A percentile compares a stretch with the other conserved stretches of the same genome.
phyloP scores from a whole-genome alignment of 202 grass and related monocot species.

The Panicum virgatum region DNA sequence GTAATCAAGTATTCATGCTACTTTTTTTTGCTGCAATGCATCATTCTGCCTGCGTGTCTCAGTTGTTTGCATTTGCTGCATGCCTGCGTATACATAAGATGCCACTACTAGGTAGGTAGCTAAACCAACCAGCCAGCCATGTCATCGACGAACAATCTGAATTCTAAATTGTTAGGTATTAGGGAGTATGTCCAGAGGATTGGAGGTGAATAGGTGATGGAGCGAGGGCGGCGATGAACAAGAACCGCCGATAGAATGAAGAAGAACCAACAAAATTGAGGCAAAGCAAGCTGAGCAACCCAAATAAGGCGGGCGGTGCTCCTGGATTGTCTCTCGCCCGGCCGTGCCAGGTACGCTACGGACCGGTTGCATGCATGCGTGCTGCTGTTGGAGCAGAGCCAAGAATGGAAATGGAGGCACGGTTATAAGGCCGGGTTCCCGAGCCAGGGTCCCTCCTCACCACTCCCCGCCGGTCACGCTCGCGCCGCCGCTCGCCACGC shows the following conservation, averaged over 20 bases:
- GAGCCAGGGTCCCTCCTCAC: background rate
- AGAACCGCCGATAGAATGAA: background rate
- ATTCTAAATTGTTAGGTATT: background rate
- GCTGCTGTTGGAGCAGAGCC: background rate
- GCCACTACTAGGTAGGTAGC: too few relatives aligned
- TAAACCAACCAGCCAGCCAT: too few relatives aligned
- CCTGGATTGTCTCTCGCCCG: slow-evolving; percentile 27
- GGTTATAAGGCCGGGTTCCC: background rate
- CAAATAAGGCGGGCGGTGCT: background rate
- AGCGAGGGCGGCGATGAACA: background rate
- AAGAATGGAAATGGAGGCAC: background rate
- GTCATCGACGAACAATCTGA: background rate
- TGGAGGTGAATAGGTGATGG: too few relatives aligned
- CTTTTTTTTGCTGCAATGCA: background rate
- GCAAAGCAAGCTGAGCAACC: background rate
- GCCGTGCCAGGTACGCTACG: too few relatives aligned
- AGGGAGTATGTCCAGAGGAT: too few relatives aligned
- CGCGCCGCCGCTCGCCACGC: background rate
- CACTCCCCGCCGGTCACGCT: background rate
- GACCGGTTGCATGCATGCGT: background rate
- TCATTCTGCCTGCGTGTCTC: background rate
- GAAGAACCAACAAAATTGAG: background rate
- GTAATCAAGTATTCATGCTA: background rate
- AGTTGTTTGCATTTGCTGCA: background rate
- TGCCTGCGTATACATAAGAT: too few relatives aligned